Conservation (phyloP, 164 flowering plant genomes). For the Taxillus chinensis region DNA sequence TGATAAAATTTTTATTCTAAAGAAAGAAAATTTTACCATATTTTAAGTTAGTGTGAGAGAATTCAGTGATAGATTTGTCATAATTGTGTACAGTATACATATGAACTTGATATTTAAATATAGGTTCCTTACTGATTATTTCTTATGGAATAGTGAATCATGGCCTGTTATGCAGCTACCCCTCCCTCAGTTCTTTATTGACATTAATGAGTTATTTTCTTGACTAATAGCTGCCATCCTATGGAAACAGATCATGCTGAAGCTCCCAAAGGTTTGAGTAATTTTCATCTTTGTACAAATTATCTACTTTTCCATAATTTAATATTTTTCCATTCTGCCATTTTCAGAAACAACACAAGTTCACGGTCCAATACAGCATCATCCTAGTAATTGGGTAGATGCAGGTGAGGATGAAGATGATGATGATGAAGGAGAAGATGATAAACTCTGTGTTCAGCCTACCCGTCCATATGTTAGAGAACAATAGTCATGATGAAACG, state of each 20-base stretch:
- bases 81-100: no score
- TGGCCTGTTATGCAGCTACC: no score
- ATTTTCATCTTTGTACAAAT: neutral
- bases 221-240: slow-evolving; percentile 19
- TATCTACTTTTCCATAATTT: neutral
- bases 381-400: slow-evolving; percentile 91
- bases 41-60: no score
- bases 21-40: no score
- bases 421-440: slow-evolving; percentile 43
- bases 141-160: no score
- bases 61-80: no score
- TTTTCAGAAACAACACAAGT: slow-evolving; percentile 31
- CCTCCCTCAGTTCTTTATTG: no score
- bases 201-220: no score
- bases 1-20: no score
- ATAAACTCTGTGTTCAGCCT: slow-evolving; percentile 60
- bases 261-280: slow-evolving; percentile 32
- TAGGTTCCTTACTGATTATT: no score
- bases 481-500: neutral
- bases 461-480: slow-evolving; percentile 74
- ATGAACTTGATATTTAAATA: no score
- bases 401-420: slow-evolving; percentile 70
- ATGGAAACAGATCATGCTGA: slow-evolving; percentile 20
- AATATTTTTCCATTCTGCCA: slow-evolving; percentile 7
- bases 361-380: slow-evolving; percentile 53